These are phyloP conservation scores for Melastoma candidum DNA, from an alignment of 441 rosid species.

Conservation along the genomic window DNA sequence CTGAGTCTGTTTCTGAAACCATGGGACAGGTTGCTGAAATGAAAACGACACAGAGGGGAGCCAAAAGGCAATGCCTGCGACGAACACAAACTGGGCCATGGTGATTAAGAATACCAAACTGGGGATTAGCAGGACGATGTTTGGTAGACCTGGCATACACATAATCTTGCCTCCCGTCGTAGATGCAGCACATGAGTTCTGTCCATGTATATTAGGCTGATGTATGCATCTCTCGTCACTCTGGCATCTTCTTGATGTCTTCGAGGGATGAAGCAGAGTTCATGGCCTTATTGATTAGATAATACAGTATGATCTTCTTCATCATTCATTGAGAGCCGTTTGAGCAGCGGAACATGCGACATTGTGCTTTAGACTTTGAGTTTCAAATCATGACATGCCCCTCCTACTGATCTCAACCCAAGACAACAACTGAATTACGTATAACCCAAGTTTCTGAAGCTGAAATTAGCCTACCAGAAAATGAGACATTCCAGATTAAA, in stretches of 20 bases:
- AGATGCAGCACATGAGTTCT: conserved; percentile 9
- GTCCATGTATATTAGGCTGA: conserved; percentile 20
- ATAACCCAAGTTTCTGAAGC: no score
- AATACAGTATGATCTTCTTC: no score
- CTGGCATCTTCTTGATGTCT: conserved; percentile 10
- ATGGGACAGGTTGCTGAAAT: conserved; percentile 48
- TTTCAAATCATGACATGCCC: no score
- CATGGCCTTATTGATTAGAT: no score
- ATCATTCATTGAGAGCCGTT: no score
- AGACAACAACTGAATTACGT: no score
- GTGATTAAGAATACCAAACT: conserved; percentile 28
- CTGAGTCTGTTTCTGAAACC: not conserved
- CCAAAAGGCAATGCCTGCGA: conserved; percentile 54
- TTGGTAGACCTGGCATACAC: conserved; percentile 32
- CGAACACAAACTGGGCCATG: conserved; percentile 88
- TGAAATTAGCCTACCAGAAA: no score
- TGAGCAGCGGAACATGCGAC: no score
- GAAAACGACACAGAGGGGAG: conserved; percentile 42
- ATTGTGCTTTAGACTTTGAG: no score
- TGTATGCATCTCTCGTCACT: conserved; percentile 13
- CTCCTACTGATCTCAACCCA: no score
- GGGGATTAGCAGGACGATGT: conserved; percentile 8
- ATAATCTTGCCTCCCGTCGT: conserved; percentile 1
- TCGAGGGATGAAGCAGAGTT: no score
- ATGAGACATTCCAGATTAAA: no score